Evolutionary conservation across 1,284 basidiomycete genomes (phyloP).

Genomic region (Cutaneotrichosporon sp.): DNA sequence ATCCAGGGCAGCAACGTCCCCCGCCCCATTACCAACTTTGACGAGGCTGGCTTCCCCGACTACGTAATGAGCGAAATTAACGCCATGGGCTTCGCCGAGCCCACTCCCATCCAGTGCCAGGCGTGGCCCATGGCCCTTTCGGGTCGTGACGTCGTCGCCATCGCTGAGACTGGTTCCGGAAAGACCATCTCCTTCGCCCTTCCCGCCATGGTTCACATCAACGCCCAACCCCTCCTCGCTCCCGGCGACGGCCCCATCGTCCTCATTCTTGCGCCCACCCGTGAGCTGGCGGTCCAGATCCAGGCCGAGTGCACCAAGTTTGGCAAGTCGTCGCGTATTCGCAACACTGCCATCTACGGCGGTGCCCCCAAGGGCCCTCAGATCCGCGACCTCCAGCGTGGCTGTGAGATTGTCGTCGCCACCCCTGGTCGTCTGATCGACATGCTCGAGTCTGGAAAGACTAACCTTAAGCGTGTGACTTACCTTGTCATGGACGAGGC

Average conservation of each 20-base stretch:
- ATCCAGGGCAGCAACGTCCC: constrained; percentile 86
- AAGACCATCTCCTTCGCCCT: constrained; percentile 98
- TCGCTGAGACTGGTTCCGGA: constrained; percentile 93
- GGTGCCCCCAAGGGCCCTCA: constrained; percentile 98
- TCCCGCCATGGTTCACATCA: constrained; percentile 98
- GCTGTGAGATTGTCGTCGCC: constrained; percentile 94
- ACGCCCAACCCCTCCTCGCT: constrained; percentile 90
- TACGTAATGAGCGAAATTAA: constrained; percentile 91
- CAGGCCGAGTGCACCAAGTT: constrained; percentile 99
- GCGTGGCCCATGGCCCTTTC: constrained; percentile 97
- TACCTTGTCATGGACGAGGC: constrained; percentile 99
- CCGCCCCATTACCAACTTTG: constrained; percentile 83
- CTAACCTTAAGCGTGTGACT: constrained; percentile 89
- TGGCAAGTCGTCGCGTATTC: constrained; percentile 91
- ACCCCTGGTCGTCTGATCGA: constrained; percentile 94
- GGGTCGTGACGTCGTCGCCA: constrained; percentile 90
- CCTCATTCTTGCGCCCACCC: constrained; percentile 92
- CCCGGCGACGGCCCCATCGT: constrained; percentile 97
- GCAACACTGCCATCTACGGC: constrained; percentile 97
- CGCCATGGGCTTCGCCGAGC: constrained; percentile 82
- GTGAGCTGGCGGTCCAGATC: constrained; percentile 97
- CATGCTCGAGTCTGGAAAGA: constrained; percentile 93
- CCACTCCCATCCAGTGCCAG: constrained; percentile 95
- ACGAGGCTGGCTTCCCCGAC: constrained; percentile 93
- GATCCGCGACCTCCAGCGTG: constrained; percentile 93